A percentile compares a stretch with the other conserved stretches of the same genome.
phyloP scores from a whole-genome alignment of 1,284 basidiomycete genomes.

The Cutaneotrichosporon arboriforme region DNA sequence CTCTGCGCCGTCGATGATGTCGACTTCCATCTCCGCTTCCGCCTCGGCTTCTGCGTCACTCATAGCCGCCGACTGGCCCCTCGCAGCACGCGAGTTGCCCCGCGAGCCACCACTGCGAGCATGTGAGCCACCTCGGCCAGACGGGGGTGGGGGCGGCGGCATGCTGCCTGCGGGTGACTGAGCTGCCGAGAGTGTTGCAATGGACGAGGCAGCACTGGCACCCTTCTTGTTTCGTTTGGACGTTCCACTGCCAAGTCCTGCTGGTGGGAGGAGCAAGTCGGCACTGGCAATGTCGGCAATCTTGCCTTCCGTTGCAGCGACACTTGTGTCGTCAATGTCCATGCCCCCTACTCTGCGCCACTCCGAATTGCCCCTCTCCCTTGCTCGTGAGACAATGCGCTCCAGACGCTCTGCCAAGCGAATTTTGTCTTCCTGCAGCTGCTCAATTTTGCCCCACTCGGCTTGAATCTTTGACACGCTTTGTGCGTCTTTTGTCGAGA shows the following conservation, averaged over 20 bases:
- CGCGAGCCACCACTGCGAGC: no score
- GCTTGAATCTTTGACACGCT: constrained; percentile 40
- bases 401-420: constrained; percentile 42
- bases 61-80: not conserved
- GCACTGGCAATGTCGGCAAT: constrained; percentile 32
- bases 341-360: constrained; percentile 45
- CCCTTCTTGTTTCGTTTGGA: constrained; percentile 12
- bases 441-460: constrained; percentile 45
- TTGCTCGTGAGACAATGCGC: constrained; percentile 38
- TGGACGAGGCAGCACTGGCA: constrained; percentile 1
- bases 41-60: constrained; percentile 1
- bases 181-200: constrained; percentile 4
- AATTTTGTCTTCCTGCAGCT: constrained; percentile 45
- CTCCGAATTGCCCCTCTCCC: constrained; percentile 39
- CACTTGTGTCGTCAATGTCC: constrained; percentile 30
- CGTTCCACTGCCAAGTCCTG: constrained; percentile 33
- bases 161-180: not conserved
- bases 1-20: constrained; percentile 23
- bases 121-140: no score
- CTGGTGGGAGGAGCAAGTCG: constrained; percentile 34
- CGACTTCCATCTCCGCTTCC: constrained; percentile 17
- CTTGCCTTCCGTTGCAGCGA: not conserved
- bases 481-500: constrained; percentile 40
- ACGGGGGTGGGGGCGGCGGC: constrained; percentile 9
- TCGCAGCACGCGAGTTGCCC: not conserved